Base-by-base conservation (phyloP, 108 stramenopile genomes). In the Stephanodiscus minutulus region DNA sequence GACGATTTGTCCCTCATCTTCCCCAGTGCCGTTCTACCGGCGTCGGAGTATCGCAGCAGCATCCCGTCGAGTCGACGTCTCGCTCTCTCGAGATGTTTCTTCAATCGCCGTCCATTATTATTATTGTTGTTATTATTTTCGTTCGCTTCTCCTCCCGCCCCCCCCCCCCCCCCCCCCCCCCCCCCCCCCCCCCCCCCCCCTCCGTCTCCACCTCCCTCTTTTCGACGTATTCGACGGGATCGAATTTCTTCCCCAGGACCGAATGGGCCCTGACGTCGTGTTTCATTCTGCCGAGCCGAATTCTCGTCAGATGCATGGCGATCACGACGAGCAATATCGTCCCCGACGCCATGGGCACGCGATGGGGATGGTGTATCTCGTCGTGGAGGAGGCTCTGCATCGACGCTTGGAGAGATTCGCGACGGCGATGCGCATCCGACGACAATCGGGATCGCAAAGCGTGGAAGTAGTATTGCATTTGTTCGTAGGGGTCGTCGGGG, bases 401-500 rank as follows among this genome's bases (percentile, higher is more conserved):
- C 5, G 31, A 24, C 0, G 28, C 0, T 33, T 71, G 48, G 46
- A 64, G 65, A 1, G 15, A 15, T 17, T 66, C 57, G 20, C 72
- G 17, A 18, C 54, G 61, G 24, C 60, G 21, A 1, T 39, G 27
- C 0, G 66, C 24, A 60, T 81, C 73, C 7, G 21, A 13, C 13
- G 22, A 27, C 41, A 69, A 61, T 2, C 80, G 64, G 15, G 52
- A 35, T 18, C 35, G 52, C 28, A 81, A 70, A 18, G 80, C 74
- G 9, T 46, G 56, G 27, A 70, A 53, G 64, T 81, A 81, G 52
- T 74, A 74, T 61, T 74, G 80, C 29, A 81, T 72, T 56, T 81
- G 80, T 33, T 81, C 80, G 64, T 81, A 81, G 31, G 80, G 80
- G 54, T 81, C 80, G 39, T 81, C 73, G 10, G 80, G 80, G 18